Evolutionary conservation across 805 yeast species (phyloP).

Genomic region (Candida tibetensis): DNA sequence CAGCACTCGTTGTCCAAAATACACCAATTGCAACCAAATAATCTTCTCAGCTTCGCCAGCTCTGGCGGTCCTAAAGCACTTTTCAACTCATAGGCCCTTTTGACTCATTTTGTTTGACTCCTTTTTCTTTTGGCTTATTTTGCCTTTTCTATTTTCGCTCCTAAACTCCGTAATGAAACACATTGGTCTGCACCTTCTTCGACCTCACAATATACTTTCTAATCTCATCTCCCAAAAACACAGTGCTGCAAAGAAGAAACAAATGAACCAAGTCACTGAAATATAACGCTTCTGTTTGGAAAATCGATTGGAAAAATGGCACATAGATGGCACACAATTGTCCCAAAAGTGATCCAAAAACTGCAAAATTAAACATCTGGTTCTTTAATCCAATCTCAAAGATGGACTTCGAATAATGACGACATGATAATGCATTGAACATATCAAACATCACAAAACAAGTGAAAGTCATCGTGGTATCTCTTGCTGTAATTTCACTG

Average conservation of each 20-base stretch:
- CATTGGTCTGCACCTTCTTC: constrained; percentile 14
- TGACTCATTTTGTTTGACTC: no score
- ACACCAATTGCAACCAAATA: no score
- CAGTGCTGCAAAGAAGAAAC: constrained; percentile 66
- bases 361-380: constrained; percentile 91
- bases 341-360: constrained; percentile 81
- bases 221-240: constrained; percentile 80
- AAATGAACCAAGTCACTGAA: constrained; percentile 68
- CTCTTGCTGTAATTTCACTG: constrained; percentile 81
- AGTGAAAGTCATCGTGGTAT: constrained; percentile 98
- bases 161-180: constrained; percentile 18
- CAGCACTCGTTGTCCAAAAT: no score
- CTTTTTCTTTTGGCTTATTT: no score
- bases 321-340: constrained; percentile 91
- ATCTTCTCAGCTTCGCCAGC: no score
- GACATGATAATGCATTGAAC: constrained; percentile 94
- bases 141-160: no score
- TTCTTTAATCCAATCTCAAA: constrained; percentile 80
- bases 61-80: no score
- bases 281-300: constrained; percentile 90
- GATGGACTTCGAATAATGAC: constrained; percentile 80
- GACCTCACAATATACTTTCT: constrained; percentile 51
- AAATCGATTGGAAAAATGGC: constrained; percentile 87
- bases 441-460: constrained; percentile 94
- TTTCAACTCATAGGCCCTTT: no score